Conservation (phyloP, 2,329 filamentous ascomycete genomes). For the Metarhizium album region DNA sequence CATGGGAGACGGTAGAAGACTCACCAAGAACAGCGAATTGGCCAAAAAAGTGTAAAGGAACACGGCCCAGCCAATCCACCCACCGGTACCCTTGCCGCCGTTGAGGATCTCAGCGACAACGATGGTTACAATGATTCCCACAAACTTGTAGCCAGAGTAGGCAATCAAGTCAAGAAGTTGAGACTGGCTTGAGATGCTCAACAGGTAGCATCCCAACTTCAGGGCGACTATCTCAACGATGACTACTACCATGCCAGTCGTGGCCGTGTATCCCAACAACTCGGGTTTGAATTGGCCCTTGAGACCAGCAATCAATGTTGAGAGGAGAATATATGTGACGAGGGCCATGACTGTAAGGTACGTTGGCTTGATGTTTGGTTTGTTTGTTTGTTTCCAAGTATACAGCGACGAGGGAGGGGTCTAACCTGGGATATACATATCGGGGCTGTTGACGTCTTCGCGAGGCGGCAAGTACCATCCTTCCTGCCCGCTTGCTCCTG, state of each 20-base stretch:
- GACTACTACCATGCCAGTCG: constrained; percentile 72
- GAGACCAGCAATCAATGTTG: constrained; percentile 79
- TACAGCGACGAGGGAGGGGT: background rate
- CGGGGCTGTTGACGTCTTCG: constrained; percentile 93
- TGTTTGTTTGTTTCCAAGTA: background rate
- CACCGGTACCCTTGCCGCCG: constrained; percentile 69
- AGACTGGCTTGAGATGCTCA: constrained; percentile 88
- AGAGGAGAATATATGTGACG: constrained; percentile 93
- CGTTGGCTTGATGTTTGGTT: constrained; percentile 12
- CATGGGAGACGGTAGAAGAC: constrained; percentile 17
- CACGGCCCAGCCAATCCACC: constrained; percentile 79
- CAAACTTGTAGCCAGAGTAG: constrained; percentile 97
- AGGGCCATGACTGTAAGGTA: constrained; percentile 72
- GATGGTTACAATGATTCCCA: constrained; percentile 87
- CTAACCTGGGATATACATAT: constrained; percentile 88
- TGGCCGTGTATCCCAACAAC: constrained; percentile 80
- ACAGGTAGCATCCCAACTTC: constrained; percentile 84
- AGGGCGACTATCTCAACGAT: constrained; percentile 80
- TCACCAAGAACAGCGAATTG: constrained; percentile 88
- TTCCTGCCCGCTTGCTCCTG: constrained; percentile 58
- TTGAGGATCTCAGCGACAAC: constrained; percentile 68
- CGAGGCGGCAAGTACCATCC: constrained; percentile 80
- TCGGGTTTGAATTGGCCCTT: constrained; percentile 90
- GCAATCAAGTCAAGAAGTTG: constrained; percentile 90
- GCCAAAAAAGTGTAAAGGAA: constrained; percentile 89